Evolutionary conservation across 345 rosid species (phyloP).

Genomic region (Eucalyptus brandiana): DNA sequence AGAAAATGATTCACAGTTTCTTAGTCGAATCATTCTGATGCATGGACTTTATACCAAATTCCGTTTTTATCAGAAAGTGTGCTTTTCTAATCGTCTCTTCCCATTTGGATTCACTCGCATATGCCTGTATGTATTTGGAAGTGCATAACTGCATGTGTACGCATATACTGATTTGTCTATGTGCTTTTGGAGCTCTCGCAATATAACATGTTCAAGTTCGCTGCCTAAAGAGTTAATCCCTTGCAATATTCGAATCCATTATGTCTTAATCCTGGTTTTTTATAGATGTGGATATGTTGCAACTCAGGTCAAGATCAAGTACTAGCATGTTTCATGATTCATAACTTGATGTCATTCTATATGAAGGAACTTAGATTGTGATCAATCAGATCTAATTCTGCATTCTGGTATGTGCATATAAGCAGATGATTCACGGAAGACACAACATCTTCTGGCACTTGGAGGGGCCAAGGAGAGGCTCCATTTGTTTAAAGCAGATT

Average conservation of each 20-base stretch:
- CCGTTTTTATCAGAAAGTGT: not conserved
- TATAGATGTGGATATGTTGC: not conserved
- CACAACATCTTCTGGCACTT: conserved; percentile 9
- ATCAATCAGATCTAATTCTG: not conserved
- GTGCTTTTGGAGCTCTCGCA: not conserved
- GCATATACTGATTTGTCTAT: not conserved
- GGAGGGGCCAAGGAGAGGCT: conserved; percentile 25
- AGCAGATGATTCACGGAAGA: conserved; percentile 17
- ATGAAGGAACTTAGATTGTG: not conserved
- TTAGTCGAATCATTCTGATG: not conserved
- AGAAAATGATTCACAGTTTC: not conserved
- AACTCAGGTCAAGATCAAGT: not conserved
- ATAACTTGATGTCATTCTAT: not conserved
- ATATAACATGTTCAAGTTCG: not conserved
- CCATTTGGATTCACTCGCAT: not conserved
- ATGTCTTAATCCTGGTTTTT: not conserved
- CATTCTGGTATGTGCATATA: not conserved
- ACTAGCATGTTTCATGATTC: not conserved
- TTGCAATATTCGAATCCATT: not conserved
- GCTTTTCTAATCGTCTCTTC: not conserved
- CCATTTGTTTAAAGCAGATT: conserved; percentile 9
- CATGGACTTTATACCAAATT: not conserved
- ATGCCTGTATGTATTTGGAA: not conserved
- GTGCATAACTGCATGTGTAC: not conserved
- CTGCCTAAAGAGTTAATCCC: not conserved